A percentile compares a stretch with the other conserved stretches of the same genome.
Conservation (phyloP, 2,329 filamentous ascomycete species). For the Blastomyces emzantsi region DNA sequence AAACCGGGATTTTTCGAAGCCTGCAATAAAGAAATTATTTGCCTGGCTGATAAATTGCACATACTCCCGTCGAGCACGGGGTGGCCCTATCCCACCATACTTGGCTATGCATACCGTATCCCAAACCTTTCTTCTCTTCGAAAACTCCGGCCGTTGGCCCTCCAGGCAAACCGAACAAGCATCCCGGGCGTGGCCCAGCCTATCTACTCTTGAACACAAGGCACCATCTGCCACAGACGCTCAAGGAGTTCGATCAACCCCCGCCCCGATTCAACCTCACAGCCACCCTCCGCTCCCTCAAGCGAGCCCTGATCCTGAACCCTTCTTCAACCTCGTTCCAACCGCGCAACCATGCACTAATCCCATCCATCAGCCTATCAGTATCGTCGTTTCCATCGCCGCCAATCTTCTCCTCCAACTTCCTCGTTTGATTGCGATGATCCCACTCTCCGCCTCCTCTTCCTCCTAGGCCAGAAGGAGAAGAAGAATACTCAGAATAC, state of each 20-base stretch:
- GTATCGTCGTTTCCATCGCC: slow-evolving; percentile 18
- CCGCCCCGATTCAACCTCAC: background rate
- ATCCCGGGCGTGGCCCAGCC: background rate
- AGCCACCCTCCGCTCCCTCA: slow-evolving; percentile 39
- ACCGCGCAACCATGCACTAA: slow-evolving; percentile 36
- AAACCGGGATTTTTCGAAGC: background rate
- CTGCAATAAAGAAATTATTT: background rate
- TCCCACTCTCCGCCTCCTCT: background rate
- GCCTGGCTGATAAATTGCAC: background rate
- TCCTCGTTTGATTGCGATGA: background rate
- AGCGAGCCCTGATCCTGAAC: slow-evolving; percentile 41
- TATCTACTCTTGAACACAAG: background rate
- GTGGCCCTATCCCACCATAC: background rate
- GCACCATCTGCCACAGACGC: background rate
- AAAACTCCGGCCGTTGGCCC: background rate
- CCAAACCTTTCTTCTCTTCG: background rate
- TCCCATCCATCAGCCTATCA: slow-evolving; percentile 30
- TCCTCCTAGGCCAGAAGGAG: background rate
- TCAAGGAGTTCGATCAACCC: background rate
- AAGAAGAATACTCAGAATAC: background rate
- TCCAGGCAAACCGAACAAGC: background rate
- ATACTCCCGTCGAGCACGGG: background rate
- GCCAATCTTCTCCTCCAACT: background rate
- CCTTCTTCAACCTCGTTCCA: slow-evolving; percentile 37
- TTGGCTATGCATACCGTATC: background rate